Base-by-base conservation (phyloP, 768 basidiomycete species). In the Mycena kentingensis region DNA sequence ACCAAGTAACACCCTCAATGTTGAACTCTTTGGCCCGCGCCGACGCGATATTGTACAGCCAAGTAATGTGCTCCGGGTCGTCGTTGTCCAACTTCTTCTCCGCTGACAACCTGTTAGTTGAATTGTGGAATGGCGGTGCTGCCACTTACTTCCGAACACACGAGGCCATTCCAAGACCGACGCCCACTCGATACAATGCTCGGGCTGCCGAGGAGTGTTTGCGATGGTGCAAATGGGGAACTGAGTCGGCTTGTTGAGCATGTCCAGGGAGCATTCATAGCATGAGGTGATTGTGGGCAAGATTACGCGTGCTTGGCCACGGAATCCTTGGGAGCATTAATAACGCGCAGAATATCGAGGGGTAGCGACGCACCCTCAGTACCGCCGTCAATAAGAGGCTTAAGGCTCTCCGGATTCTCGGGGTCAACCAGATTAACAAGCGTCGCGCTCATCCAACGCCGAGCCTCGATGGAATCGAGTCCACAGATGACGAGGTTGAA, bases 161-260 rank as follows among this genome's bases (percentile, higher is more conserved):
- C 84, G 83, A n/a, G 97, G 96, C 97, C 97, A 99, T 69, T 99
- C 95, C 19, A 99, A 77, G 11, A 98, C 97, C 34, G 92, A 95
- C 0, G 97, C 97, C 97, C 97, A 99, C 71, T 98, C 97, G 63
- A 99, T 98, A 66, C 97, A 98, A 64, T 99, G 97, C 64, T 99
- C 97, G 1, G 97, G 97, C 21, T 98, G 78, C 51, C 97, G 90
- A 24, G 97, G 97, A 0, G 97, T 99, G 66, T 98, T 98, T 52
- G 97, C 96, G 60, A 99, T 98, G 5, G 97, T 99, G 67, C 97
- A 99, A 49, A 99, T 98, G 2, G 97, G 97, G 68, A 95, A 99
- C 12, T 88, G 88, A 34, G 94, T 97, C 1, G 88, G 95, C 57
- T 98, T 98, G 71, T 97, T 98, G 46, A 98, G 82, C 91, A 98